Percentiles rank a stretch among this genome's conserved stretches.
Evolutionary conservation across 805 yeast species (phyloP).

Genomic region (Teunomyces barrocoloradensis): DNA sequence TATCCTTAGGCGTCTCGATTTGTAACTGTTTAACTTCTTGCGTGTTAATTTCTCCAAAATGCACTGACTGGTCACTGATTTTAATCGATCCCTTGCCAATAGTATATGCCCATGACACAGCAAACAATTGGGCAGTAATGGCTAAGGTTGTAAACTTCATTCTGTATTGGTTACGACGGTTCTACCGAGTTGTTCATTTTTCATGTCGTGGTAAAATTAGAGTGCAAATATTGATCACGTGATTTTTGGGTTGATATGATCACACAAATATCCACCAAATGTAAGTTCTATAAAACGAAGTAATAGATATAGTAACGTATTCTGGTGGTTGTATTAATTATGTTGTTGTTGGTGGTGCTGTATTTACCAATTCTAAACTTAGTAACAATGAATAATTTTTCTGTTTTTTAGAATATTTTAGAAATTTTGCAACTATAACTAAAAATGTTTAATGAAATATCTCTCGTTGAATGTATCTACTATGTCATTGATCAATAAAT

Average conservation of each 20-base stretch:
- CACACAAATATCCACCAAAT: too few relatives aligned
- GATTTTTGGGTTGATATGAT: neutral
- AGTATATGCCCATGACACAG: constrained; percentile 26
- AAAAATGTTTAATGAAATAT: too few relatives aligned
- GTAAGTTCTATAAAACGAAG: too few relatives aligned
- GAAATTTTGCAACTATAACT: too few relatives aligned
- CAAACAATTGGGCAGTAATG: constrained; percentile 17
- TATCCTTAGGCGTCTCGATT: constrained; percentile 32
- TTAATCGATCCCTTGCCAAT: constrained; percentile 28
- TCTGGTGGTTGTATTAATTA: too few relatives aligned
- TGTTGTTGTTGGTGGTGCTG: too few relatives aligned
- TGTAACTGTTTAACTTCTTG: constrained; percentile 28
- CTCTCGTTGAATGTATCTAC: too few relatives aligned
- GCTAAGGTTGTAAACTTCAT: constrained; percentile 21
- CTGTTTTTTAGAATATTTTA: too few relatives aligned
- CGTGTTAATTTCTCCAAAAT: constrained; percentile 31
- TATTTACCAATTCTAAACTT: too few relatives aligned
- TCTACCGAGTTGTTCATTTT: constrained; percentile 2
- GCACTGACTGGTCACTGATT: constrained; percentile 21
- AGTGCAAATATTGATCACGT: neutral
- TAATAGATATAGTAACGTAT: too few relatives aligned
- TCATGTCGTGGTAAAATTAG: neutral
- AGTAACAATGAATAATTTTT: too few relatives aligned
- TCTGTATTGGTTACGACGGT: constrained; percentile 1
- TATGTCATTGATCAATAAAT: too few relatives aligned